Base-by-base conservation (phyloP, 1,139 yeast species). In the Barnettozyma hawaiiensis region DNA sequence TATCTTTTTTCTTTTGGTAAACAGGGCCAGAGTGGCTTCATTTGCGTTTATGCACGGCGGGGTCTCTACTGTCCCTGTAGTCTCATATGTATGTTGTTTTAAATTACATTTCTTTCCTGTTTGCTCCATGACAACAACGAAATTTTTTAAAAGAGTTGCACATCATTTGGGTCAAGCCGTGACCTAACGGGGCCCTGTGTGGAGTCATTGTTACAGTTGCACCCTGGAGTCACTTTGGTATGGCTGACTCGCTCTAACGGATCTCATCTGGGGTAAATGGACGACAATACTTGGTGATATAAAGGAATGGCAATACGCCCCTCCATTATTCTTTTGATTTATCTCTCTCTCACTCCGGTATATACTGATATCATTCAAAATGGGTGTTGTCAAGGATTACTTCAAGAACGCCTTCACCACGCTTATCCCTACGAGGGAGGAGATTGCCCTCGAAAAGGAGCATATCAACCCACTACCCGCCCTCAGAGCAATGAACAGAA, bases 401-500 rank as follows among this genome's bases (percentile, higher is more conserved):
- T 48, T 63, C 18, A 58, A 40, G 8, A 63, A 74, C 0, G 64
- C 80, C 49, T 45, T 73, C 43, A 61, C 75, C 1, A 65, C 69
- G 6, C 58, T 75, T 7, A 45, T 65, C 14, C 79, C 79, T 3
- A 62, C 71, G 6, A 59, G 55, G 45, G 60, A 54, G 35, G 51
- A 60, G 45, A 42, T 64, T 29, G 42, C 39, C 44, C 53, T 50
- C 12, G 60, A 63, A 48, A 55, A 49, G 37, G 57, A 59, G 39
- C 52, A 66, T n/a, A 35, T 75, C 33, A 78, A 78, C 54, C 85
- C 85, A 3, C 50, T 77, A 33, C 79, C 78, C 0, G 74, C 74
- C 27, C 64, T 80, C 32, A 59, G 60, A 20, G 57, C 57, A 47
- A 67, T 81, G 56, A 67, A 65, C 29, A 59, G 64, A 37, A 65